These are phyloP conservation scores for Liriodendron chinense DNA, from an alignment of 164 flowering plant genomes.

Conservation along the genomic window DNA sequence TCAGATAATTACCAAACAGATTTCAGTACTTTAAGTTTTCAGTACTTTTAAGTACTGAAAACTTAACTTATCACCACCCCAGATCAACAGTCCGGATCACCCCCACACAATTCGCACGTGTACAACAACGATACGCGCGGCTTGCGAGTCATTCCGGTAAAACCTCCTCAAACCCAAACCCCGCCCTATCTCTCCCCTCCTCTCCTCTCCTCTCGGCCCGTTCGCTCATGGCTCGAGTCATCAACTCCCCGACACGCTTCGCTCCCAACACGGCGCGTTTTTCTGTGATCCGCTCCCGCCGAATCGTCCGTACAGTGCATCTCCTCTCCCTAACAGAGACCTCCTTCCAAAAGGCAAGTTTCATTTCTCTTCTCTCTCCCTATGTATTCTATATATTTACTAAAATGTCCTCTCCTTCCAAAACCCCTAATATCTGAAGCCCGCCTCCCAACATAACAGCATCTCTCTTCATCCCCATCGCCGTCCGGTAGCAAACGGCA, in stretches of 20 bases:
- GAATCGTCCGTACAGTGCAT: conserved; percentile 3
- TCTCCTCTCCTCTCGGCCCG: neutral
- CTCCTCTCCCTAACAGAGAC: neutral
- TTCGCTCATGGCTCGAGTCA: conserved; percentile 30
- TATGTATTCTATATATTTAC: neutral
- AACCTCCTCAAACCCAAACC: neutral
- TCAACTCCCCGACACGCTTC: conserved; percentile 22
- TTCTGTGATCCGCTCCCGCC: conserved; percentile 14
- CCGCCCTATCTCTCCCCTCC: neutral
- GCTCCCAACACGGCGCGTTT: conserved; percentile 25
- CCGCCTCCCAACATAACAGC: neutral
- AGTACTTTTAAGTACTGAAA: no score
- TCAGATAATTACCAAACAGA: no score
- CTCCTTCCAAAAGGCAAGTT: conserved; percentile 21
- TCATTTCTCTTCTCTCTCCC: neutral
- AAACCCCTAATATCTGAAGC: neutral
- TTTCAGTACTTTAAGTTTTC: no score
- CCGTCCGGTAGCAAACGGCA: conserved; percentile 11
- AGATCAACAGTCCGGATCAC: neutral
- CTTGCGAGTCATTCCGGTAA: neutral
- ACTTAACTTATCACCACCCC: neutral
- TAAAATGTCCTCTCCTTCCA: neutral
- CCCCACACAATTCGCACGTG: neutral
- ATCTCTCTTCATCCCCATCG: conserved; percentile 8
- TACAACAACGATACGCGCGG: neutral